Conservation (phyloP, 2,329 filamentous ascomycete species). For the Epichloe glyceriae region DNA sequence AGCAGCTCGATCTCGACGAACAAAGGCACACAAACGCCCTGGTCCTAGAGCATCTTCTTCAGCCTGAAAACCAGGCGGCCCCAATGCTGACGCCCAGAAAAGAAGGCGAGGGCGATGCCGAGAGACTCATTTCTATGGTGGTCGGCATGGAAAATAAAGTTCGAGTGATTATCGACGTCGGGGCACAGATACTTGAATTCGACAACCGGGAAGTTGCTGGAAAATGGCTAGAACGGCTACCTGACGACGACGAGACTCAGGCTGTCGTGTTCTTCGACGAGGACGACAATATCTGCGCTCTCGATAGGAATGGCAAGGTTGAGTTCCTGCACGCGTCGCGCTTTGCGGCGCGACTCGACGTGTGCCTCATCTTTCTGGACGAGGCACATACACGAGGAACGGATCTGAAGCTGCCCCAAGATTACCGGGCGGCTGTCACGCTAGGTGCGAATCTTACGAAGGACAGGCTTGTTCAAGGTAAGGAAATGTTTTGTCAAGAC, state of each 20-base stretch:
- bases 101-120: constrained; percentile 12
- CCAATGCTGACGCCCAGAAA: constrained; percentile 1
- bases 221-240: constrained; percentile 32
- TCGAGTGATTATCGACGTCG: constrained; percentile 56
- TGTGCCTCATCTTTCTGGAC: constrained; percentile 55
- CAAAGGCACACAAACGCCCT: constrained; percentile 55
- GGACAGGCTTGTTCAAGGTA: constrained; percentile 56
- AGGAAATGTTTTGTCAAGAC: constrained; percentile 6
- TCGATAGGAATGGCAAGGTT: constrained; percentile 32
- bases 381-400: constrained; percentile 59
- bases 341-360: constrained; percentile 40
- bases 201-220: constrained; percentile 40
- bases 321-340: constrained; percentile 45
- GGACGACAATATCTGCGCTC: constrained; percentile 38
- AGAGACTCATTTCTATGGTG: constrained; percentile 31
- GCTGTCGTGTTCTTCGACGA: constrained; percentile 44
- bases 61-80: constrained; percentile 31
- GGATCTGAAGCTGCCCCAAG: constrained; percentile 46
- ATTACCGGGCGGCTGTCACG: constrained; percentile 53
- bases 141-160: constrained; percentile 23
- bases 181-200: constrained; percentile 55
- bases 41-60: constrained; percentile 47
- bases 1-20: constrained; percentile 38
- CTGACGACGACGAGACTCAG: constrained; percentile 4
- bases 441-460: constrained; percentile 54